Evolutionary conservation across 1,139 yeast species (phyloP), one percentile per base, ranked within the genome.

Genomic region (Suhomyces anneliseae): DNA sequence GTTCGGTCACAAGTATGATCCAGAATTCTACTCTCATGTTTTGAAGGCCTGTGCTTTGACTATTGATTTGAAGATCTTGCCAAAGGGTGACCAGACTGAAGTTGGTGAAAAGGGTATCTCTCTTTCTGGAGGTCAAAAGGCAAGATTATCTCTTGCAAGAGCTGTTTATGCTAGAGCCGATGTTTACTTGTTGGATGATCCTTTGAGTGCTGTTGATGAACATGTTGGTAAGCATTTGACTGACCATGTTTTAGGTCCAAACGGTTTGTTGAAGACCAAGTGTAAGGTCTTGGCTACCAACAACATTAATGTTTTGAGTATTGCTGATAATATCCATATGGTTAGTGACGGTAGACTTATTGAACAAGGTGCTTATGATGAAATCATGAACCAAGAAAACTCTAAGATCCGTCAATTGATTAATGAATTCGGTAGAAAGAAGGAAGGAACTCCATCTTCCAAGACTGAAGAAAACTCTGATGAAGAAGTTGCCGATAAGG

Each of bases 91-190:
- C 64, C 73, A 75, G 47, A 92, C 99, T 2, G 81, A 87, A 59
- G 98, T 93, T 43, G 99, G 99, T 54, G 99, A 93, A 69, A 93
- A 92, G 70, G 99, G 99, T 58, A 90, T 93, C 48, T 89, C 97
- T 11, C 75, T 93, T 48, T 89, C 97, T 42, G 99, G 99, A 50
- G 99, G 99, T 40, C 98, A 93, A 68, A 93, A 92, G 74, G 97
- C 98, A 1, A 83, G 99, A 68, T 72, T 93, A 44, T 83, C 96
- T 2, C 77, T 93, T 52, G 98, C 98, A 2, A 81, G 99, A 66
- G 97, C 98, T 27, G 97, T 93, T 8, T 93, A 93, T 66, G 84
- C 97, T 2, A 81, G 97, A 57, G 96, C 97, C 3, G 98, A 93
- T 64, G 83, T 92, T 34, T 92, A 90, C 64, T 73, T 93, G 47